These are phyloP conservation scores for Raffaelea albimanens DNA, from an alignment of 2,329 filamentous ascomycete species.

Conservation along the genomic window DNA sequence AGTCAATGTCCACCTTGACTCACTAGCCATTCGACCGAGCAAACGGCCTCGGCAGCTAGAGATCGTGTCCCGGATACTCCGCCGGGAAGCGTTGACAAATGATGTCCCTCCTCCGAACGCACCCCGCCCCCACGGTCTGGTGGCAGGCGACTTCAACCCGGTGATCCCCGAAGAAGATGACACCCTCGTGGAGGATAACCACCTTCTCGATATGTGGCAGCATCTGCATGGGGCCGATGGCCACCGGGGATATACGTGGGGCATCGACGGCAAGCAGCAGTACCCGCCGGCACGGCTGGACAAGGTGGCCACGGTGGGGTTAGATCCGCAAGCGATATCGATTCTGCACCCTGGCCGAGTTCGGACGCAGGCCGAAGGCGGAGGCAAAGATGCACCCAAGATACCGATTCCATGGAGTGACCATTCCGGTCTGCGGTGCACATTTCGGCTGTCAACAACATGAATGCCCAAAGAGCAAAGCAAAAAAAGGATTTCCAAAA, in stretches of 20 bases:
- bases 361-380: background rate
- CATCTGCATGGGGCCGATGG: constrained; percentile 13
- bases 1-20: constrained; percentile 31
- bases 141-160: constrained; percentile 31
- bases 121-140: constrained; percentile 20
- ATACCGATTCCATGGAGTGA: constrained; percentile 9
- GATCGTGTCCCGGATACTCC: constrained; percentile 18
- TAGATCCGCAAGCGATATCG: constrained; percentile 14
- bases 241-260: constrained; percentile 25
- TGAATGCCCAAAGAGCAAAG: background rate
- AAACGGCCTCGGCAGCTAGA: constrained; percentile 21
- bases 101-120: background rate
- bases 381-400: background rate
- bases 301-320: constrained; percentile 23
- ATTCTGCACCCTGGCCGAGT: constrained; percentile 10
- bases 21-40: constrained; percentile 18
- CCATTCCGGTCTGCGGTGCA: constrained; percentile 10
- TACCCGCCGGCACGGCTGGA: constrained; percentile 26
- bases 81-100: background rate
- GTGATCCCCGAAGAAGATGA: constrained; percentile 23
- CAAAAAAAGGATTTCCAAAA: too few relatives aligned
- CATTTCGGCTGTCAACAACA: constrained; percentile 2
- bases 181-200: constrained; percentile 19
- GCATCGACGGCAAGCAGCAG: constrained; percentile 20
- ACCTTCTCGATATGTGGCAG: constrained; percentile 25